Conservation (phyloP, 441 rosid species). For the Eutrema salsugineum region DNA sequence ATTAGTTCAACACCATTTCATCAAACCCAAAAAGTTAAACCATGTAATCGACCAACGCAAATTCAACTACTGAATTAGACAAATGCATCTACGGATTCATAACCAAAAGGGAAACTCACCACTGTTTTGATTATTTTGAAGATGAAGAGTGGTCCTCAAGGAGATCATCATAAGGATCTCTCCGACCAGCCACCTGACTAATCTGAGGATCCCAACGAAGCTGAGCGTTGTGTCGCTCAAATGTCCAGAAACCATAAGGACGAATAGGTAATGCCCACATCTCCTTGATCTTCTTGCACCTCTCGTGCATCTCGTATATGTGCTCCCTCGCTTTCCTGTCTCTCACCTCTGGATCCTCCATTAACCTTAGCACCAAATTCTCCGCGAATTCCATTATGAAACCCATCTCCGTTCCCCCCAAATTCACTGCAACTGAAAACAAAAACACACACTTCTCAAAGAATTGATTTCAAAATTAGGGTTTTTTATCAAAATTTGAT, state of each 20-base stretch:
- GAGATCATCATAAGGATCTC: constrained; percentile 95
- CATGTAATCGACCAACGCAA: no score
- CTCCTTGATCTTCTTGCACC: constrained; percentile 83
- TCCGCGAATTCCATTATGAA: constrained; percentile 92
- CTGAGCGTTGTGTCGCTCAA: constrained; percentile 90
- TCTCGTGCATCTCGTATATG: constrained; percentile 57
- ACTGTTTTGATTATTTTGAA: constrained; percentile 10
- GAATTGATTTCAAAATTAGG: neutral
- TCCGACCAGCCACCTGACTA: constrained; percentile 85
- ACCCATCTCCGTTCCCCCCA: constrained; percentile 40
- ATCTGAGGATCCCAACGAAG: constrained; percentile 91
- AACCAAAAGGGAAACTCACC: neutral
- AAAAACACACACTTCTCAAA: neutral
- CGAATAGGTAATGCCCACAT: constrained; percentile 93
- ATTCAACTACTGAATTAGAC: no score
- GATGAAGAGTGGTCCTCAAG: constrained; percentile 43
- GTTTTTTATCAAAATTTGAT: neutral
- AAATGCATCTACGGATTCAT: no score
- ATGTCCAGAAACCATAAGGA: constrained; percentile 96
- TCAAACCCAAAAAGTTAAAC: neutral
- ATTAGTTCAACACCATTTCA: neutral
- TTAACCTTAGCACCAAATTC: constrained; percentile 71
- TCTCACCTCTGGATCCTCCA: constrained; percentile 96
- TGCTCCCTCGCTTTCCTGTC: constrained; percentile 79
- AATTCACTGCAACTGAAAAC: neutral